Conservation (phyloP, 2,329 filamentous ascomycete species). For the Torrubiellomyces zombiae region DNA sequence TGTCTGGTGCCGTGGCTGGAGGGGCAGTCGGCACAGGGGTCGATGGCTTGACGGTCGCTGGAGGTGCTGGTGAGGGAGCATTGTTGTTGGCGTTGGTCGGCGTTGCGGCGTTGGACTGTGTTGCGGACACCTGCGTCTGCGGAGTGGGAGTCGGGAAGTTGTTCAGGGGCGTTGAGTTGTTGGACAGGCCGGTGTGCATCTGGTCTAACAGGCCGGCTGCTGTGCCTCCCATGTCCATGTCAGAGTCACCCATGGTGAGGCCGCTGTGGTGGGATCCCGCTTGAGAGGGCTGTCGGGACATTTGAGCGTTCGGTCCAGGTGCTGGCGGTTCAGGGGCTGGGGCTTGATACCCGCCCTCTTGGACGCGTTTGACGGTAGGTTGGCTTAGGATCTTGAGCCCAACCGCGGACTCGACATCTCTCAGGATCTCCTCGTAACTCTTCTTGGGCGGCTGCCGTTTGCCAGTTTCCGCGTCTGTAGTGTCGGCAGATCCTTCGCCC, state of each 20-base stretch:
- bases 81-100: conserved; percentile 30
- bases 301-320: conserved; percentile 11
- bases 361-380: conserved; percentile 50
- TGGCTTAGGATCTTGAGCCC: conserved; percentile 49
- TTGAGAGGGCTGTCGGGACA: conserved; percentile 38
- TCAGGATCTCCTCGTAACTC: conserved; percentile 55
- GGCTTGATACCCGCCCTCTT: conserved; percentile 63
- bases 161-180: conserved; percentile 41
- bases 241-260: conserved; percentile 39
- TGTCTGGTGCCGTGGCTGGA: conserved; percentile 5
- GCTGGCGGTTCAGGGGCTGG: conserved; percentile 25
- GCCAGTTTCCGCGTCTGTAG: conserved; percentile 28
- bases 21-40: neutral
- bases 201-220: conserved; percentile 51
- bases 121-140: conserved; percentile 38
- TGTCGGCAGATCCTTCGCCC: conserved; percentile 39
- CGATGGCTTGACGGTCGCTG: conserved; percentile 4
- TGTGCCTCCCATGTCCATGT: conserved; percentile 48
- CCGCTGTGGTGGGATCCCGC: conserved; percentile 39
- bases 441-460: conserved; percentile 23
- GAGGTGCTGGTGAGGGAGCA: conserved; percentile 27
- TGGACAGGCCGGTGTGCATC: conserved; percentile 46
- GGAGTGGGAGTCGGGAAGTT: conserved; percentile 45
- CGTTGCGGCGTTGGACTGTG: conserved; percentile 39
- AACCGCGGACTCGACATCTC: conserved; percentile 55